phyloP scores from a whole-genome alignment of 2,329 filamentous ascomycete genomes.

The Chaetomiaceae sp. region DNA sequence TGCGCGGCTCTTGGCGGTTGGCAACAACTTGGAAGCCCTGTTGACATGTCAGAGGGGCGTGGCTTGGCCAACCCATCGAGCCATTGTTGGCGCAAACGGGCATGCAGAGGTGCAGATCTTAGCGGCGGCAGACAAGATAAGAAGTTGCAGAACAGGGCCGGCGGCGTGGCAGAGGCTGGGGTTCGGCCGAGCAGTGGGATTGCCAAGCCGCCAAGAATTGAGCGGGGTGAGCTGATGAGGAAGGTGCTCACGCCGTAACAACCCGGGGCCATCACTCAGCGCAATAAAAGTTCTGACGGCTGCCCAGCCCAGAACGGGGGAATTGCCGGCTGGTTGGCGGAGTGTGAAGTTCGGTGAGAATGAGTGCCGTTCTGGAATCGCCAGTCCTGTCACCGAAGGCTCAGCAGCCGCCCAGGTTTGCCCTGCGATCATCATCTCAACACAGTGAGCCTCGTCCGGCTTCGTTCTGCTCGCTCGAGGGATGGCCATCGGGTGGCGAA shows the following conservation, averaged over 20 bases:
- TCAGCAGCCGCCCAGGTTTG: too few species aligned
- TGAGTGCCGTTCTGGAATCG: too few species aligned
- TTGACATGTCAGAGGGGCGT: neutral
- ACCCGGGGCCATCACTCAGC: neutral
- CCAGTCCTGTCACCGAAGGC: too few species aligned
- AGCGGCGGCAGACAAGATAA: neutral
- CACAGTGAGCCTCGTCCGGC: too few species aligned
- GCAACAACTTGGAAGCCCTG: conserved; percentile 4
- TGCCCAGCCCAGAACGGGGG: too few species aligned
- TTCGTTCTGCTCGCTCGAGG: too few species aligned
- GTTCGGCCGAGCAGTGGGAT: neutral
- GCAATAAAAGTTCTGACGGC: too few species aligned
- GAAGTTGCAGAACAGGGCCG: too few species aligned
- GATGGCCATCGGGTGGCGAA: too few species aligned
- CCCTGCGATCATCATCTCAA: too few species aligned
- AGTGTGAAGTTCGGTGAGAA: too few species aligned
- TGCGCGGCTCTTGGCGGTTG: neutral
- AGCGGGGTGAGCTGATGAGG: neutral
- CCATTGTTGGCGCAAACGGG: neutral
- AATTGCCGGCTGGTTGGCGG: too few species aligned
- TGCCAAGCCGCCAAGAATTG: conserved; percentile 9
- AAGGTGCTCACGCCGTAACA: conserved; percentile 11
- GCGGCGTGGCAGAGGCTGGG: neutral
- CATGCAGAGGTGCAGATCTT: conserved; percentile 3
- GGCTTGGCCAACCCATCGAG: neutral